Evolutionary conservation across 257 asterid genomes (phyloP), one percentile per base, ranked within the genome.

Genomic region (Gentiana macrophylla): DNA sequence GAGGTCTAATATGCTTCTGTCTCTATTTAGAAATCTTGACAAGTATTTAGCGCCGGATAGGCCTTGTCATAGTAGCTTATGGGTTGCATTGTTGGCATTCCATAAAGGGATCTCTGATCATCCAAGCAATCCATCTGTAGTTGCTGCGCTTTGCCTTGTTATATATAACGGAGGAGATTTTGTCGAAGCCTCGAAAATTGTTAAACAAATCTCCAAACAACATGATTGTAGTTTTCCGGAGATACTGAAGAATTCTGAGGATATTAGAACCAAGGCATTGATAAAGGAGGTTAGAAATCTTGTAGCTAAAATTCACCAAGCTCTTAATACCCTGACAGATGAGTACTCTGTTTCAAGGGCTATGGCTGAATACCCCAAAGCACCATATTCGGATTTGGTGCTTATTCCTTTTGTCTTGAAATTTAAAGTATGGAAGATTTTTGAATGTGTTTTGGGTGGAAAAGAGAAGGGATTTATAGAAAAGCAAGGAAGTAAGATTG

Each of bases 21-120:
- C 89, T 52, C 69, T 90, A 45, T 80, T 82, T 71, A 80, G 84
- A 69, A 82, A 80, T 78, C 82, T 90, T 24, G 97, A 90, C 68
- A 90, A 76, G 67, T 80, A 64, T 71, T 65, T 86, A 75, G 94
- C 86, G 46, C 94, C 97, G 0, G 84, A 90, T 71, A 75, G 84
- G 65, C 97, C 97, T 57, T 90, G 96, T 60, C 94, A 90, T 72
- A 66, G 62, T 67, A 84, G 96, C 78, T 84, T 86, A 73, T 90
- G 97, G 24, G 70, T 87, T 69, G 86, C 95, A 38, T 62, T 91
- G 60, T 72, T 91, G 59, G 96, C 86, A 70, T 82, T 91, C 70
- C 98, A 87, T 64, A 79, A 73, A 70, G 96, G 92, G 56, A 83
- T 87, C 12, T 73, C 79, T 38, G 86, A 77, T 62, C 75, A 79